Evolutionary conservation across 305 asterid genomes (phyloP).

Genomic region (Coffea humblotiana): DNA sequence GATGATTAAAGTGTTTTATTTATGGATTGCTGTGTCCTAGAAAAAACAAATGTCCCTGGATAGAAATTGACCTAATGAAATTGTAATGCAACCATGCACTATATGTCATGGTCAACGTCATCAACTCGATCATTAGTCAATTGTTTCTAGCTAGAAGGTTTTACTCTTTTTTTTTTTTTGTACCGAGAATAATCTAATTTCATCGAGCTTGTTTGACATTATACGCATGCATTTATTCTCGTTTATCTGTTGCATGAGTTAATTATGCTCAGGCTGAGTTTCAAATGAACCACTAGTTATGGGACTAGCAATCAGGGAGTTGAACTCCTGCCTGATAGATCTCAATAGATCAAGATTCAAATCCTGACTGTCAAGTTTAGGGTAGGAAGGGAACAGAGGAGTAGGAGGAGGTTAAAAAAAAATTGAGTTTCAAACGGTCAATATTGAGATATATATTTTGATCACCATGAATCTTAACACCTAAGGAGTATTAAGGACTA

Average conservation of each 20-base stretch:
- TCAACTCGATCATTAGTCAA: neutral
- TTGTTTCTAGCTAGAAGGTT: neutral
- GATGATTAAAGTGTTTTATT: neutral
- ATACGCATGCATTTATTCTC: neutral
- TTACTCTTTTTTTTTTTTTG: neutral
- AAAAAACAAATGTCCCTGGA: no score
- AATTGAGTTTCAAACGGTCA: no score
- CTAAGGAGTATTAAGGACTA: no score
- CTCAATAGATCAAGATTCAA: no score
- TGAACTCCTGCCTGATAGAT: no score
- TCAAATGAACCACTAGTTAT: no score
- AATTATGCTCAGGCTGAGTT: neutral
- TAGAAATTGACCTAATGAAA: neutral
- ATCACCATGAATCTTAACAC: no score
- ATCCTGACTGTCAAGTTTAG: no score
- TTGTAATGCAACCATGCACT: neutral
- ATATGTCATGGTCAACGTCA: neutral
- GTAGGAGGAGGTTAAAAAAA: no score
- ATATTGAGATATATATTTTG: no score
- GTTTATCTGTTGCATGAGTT: neutral
- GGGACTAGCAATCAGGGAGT: no score
- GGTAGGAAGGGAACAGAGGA: no score
- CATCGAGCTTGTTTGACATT: neutral
- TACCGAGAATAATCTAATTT: neutral
- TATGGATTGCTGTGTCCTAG: neutral